phyloP scores from a whole-genome alignment of 768 basidiomycete species.

The Goffeauzyma gilvescens region DNA sequence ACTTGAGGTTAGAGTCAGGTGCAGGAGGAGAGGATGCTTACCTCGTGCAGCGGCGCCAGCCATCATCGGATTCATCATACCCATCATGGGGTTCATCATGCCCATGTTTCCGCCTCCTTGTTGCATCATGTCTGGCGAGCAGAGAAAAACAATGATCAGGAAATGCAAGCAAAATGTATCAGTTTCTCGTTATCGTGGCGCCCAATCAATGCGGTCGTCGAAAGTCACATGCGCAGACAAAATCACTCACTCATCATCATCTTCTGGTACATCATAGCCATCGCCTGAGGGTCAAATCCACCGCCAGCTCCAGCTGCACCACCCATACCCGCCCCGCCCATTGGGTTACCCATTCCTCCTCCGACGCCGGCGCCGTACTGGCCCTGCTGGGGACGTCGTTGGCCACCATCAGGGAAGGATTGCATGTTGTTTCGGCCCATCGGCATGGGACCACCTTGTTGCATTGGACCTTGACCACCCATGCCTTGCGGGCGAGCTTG shows the following conservation, averaged over 20 bases:
- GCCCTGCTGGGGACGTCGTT: too few species aligned
- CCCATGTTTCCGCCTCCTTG: slow-evolving; percentile 24
- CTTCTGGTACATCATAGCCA: slow-evolving; percentile 80
- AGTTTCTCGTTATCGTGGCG: slow-evolving; percentile 43
- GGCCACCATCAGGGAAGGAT: too few species aligned
- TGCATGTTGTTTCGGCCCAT: too few species aligned
- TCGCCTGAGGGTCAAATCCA: slow-evolving; percentile 70
- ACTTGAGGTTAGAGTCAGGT: too few species aligned
- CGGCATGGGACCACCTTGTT: too few species aligned
- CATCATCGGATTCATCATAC: slow-evolving; percentile 17
- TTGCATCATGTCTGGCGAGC: slow-evolving; percentile 36
- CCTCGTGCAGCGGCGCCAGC: too few species aligned
- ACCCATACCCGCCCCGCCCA: slow-evolving; percentile 14
- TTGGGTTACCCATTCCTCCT: slow-evolving; percentile 12
- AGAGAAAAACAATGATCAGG: slow-evolving; percentile 43
- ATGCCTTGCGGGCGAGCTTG: too few species aligned
- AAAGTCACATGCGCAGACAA: background rate
- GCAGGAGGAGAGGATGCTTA: too few species aligned
- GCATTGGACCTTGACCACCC: too few species aligned
- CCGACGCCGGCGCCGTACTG: too few species aligned
- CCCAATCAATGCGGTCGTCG: too few species aligned
- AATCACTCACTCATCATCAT: slow-evolving; percentile 40
- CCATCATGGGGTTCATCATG: slow-evolving; percentile 27
- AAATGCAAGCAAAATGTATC: background rate
- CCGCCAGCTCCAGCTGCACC: slow-evolving; percentile 14